Base-by-base conservation (phyloP, 2,329 filamentous ascomycete species). In the Aspergillus oerlinghausenensis region DNA sequence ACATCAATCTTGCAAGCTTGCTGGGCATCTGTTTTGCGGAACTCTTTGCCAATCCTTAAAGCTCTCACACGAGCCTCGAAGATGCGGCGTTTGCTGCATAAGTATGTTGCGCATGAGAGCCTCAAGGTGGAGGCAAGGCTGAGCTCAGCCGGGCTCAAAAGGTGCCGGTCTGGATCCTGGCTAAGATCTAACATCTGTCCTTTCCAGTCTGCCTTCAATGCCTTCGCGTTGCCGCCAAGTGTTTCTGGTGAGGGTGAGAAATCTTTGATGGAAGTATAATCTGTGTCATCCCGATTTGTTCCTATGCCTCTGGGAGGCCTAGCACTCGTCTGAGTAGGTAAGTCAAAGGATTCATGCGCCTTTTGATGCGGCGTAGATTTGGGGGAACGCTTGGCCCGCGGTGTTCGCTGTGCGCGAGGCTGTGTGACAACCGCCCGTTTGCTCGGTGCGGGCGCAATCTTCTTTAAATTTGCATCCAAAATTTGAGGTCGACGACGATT, bases 1-100 rank as follows among this genome's bases (percentile, higher is more conserved):
- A 97, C 93, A 67, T 97, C 93, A 62, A 97, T 96, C 79, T 95
- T 95, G 82, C 91, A 96, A n/a, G 90, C 91, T 72, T 96, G 90
- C 73, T 97, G 93, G 4, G 92, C 91, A 70, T 96, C 90, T 1
- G 93, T 97, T 82, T 96, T 96, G 72, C 90, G 87, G 73, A 96
- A 97, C 67, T 92, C 89, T 74, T 95, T 94, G 70, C 83, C 83
- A 38, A 84, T 85, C 55, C 79, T 75, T 40, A 85, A 77, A 2
- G 86, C 83, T 58, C 88, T 84, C 35, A 93, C 82, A 43, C 90
- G 85, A 51, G 86, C 85, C 54, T 88, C 80, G 72, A 97, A 97
- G 69, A 97, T 93, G 58, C 92, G 88, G 57, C 93, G 87, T 81
- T 97, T 97, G 79, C 89, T 94, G 58, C 89, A 92, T 25, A 97